These are phyloP conservation scores for Metarhizium anisopliae DNA, from an alignment of 2,329 filamentous ascomycete species.

Conservation along the genomic window DNA sequence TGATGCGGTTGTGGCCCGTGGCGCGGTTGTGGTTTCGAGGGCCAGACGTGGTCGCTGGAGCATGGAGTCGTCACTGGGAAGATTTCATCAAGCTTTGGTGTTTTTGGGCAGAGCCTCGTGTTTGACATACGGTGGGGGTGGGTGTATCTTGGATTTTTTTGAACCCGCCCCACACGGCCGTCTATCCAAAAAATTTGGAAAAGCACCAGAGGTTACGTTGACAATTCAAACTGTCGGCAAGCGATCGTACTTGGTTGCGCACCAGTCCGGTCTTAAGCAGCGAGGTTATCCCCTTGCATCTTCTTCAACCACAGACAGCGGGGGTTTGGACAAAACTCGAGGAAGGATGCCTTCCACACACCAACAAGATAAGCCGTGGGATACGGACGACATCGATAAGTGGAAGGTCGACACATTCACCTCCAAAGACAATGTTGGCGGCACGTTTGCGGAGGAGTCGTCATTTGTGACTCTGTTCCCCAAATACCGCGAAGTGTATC, in stretches of 20 bases:
- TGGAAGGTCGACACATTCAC: conserved; percentile 90
- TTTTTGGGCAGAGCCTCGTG: neutral
- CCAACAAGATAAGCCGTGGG: conserved; percentile 87
- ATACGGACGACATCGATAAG: conserved; percentile 94
- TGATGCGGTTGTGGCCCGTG: conserved; percentile 11
- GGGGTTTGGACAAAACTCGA: neutral
- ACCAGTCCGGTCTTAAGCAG: neutral
- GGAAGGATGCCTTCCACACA: conserved; percentile 72
- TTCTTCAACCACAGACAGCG: neutral
- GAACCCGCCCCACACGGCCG: conserved; percentile 3
- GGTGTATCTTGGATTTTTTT: neutral
- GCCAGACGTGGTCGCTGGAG: conserved; percentile 1
- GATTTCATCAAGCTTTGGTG: conserved; percentile 3
- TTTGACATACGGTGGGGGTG: conserved; percentile 1
- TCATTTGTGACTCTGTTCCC: conserved; percentile 84
- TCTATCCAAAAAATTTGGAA: conserved; percentile 1
- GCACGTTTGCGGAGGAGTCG: conserved; percentile 86
- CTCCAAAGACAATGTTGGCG: conserved; percentile 73
- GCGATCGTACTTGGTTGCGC: neutral
- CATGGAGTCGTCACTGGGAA: conserved; percentile 6
- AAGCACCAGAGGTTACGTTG: neutral
- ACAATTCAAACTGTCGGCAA: neutral
- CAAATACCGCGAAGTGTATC: conserved; percentile 91
- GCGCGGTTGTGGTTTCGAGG: conserved; percentile 5
- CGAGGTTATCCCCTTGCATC: neutral